Base-by-base conservation (phyloP, 1,284 basidiomycete genomes). In the Puccinia horiana region DNA sequence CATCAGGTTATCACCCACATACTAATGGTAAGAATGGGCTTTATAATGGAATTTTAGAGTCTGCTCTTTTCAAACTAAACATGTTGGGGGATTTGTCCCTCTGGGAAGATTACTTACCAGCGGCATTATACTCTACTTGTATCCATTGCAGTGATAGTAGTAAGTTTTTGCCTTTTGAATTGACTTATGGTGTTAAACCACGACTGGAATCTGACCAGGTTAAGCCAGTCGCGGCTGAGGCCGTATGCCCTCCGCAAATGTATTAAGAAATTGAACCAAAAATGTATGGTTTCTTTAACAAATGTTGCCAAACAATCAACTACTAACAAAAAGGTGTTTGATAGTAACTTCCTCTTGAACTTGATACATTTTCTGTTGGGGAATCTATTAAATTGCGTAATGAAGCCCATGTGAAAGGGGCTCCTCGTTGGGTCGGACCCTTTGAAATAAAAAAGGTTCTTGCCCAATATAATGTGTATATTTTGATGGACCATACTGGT, bases 81-180 rank as follows among this genome's bases (percentile, higher is more conserved):
- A 56, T 3, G 20, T 20, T 52, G 18, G 54, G 54, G 1, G 52
- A 76, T 40, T n/a, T 26, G n/a, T 23, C 29, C 18, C 49, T 11
- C 8, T 76, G 73, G 73, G 32, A 54, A n/a, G 52, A 76, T 11
- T 74, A 54, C n/a, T 29, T 74, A 4, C 40, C 47, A 3, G 47
- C 47, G 26, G 72, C 72, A 87, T 86, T 0, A 4, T 73, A 26
- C 20, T 35, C 70, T 6, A 44, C 42, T 12, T 0, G 70, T 12
- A 32, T 73, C 6, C 44, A 73, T 29, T 29, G 35, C 14, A 73
- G 70, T 47, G 52, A 42, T 20, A 52, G 44, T 8, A 73, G 42
- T 8, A 52, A 52, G 20, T 73, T 23, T n/a, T 73, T 40, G 3
- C 70, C 40, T 42, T 73, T 73, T 20, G 70, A 73, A 20, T 40